A percentile compares a stretch with the other conserved stretches of the same genome.
phyloP scores from a whole-genome alignment of 192 early-diverging fungal genomes.

The Podila horticola region DNA sequence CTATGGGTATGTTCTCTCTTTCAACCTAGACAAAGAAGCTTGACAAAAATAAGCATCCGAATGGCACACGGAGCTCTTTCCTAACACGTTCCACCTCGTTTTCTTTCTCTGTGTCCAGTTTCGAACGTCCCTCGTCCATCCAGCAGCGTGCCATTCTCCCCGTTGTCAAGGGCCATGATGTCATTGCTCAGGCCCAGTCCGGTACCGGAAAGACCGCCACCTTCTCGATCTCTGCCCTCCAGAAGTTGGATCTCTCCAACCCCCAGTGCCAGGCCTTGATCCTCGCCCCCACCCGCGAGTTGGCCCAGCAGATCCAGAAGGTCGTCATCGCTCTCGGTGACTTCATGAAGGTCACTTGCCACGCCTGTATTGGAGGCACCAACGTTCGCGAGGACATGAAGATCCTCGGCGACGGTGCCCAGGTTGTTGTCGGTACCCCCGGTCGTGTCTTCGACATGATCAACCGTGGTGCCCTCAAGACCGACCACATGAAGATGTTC shows the following conservation, averaged over 20 bases:
- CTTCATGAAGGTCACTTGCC: slow-evolving; percentile 95
- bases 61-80: not conserved
- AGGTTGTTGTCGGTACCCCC: slow-evolving; percentile 98
- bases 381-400: slow-evolving; percentile 91
- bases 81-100: not conserved
- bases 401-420: slow-evolving; percentile 82
- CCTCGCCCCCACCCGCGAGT: slow-evolving; percentile 96
- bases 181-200: slow-evolving; percentile 99
- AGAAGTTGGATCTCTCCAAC: slow-evolving; percentile 84
- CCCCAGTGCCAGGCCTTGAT: slow-evolving; percentile 94
- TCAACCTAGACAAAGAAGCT: no score
- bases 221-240: slow-evolving; percentile 99
- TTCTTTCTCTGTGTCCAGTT: slow-evolving; percentile 61
- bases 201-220: slow-evolving; percentile 99
- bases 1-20: slow-evolving; percentile 77
- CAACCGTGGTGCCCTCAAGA: slow-evolving; percentile 86
- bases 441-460: slow-evolving; percentile 99
- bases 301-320: slow-evolving; percentile 98
- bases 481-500: slow-evolving; percentile 94
- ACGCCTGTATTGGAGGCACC: slow-evolving; percentile 98
- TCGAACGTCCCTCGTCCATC: slow-evolving; percentile 96
- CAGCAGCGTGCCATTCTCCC: slow-evolving; percentile 97
- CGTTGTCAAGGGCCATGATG: slow-evolving; percentile 94
- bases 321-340: slow-evolving; percentile 95
- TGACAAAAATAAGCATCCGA: not conserved